phyloP scores from a whole-genome alignment of 495 filamentous ascomycete genomes.

The Tetracladium setigerum region DNA sequence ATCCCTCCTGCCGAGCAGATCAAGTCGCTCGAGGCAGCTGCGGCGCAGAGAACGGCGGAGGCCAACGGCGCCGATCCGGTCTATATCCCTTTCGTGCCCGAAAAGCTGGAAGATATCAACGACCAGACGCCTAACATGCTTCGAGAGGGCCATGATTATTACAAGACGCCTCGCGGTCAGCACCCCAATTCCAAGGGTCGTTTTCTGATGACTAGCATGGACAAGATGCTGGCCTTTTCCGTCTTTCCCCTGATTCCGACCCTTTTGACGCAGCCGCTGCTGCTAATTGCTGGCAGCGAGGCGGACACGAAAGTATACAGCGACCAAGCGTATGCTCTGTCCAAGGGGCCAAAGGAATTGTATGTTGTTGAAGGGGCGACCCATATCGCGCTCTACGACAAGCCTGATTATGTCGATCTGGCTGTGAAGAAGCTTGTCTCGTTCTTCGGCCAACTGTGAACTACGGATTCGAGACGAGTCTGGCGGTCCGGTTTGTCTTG shows the following conservation, averaged over 20 bases:
- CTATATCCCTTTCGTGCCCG: too few species aligned
- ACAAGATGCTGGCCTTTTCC: too few species aligned
- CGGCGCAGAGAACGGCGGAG: not conserved
- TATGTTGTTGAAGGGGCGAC: conserved; percentile 26
- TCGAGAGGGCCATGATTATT: not conserved
- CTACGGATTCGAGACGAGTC: too few species aligned
- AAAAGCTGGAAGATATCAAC: too few species aligned
- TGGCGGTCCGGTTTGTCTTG: too few species aligned
- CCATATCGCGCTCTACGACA: conserved; percentile 29
- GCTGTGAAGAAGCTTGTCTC: too few species aligned
- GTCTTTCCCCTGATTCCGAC: too few species aligned
- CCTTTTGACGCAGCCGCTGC: conserved; percentile 26
- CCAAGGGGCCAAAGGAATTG: conserved; percentile 32
- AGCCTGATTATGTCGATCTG: conserved; percentile 17
- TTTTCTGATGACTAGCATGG: too few species aligned
- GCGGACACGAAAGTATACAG: conserved; percentile 28
- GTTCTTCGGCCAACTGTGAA: too few species aligned
- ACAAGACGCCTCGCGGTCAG: not conserved
- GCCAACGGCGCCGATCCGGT: not conserved
- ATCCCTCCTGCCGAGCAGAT: too few species aligned
- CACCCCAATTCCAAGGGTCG: not conserved
- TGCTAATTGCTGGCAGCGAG: conserved; percentile 31
- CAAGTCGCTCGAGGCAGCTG: too few species aligned
- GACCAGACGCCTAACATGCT: not conserved
- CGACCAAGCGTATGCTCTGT: conserved; percentile 22